Base-by-base conservation (phyloP, 2,329 filamentous ascomycete species). In the Aspergillus amoenus region DNA sequence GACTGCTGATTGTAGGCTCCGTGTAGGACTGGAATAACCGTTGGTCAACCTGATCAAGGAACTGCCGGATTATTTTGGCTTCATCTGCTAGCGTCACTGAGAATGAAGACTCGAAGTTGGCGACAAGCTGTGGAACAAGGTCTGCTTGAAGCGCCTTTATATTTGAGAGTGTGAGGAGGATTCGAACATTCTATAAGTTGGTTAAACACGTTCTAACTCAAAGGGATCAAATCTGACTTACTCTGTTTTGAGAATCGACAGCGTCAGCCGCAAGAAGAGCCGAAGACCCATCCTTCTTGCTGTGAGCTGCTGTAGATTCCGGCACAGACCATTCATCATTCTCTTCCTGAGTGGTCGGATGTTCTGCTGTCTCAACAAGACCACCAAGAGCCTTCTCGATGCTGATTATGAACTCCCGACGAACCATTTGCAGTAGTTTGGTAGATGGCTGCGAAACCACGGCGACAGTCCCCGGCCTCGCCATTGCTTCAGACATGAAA, bases 291-390 rank as follows among this genome's bases (percentile, higher is more conserved):
- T 76, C 73, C 27, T 66, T 58, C 4, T 64, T 68, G 39, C 68
- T 68, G 24, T 65, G 66, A 44, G 66, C 49, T 52, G 64, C 63
- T 34, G 67, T 64, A 15, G 73, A 69, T 5, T 68, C 68, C 61
- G 84, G 79, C 34, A 82, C 73, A 55, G 82, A 80, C 68, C 80
- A 79, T 56, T 82, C 79, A 56, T 80, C 79, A 8, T 79, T 78
- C 21, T 78, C 77, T 45, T 88, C 86, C 1, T 84, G 78, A 64
- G 85, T 86, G 64, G 87, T 84, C 13, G 87, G 83, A 56, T 86
- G 86, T 75, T 97, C 92, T 3, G 94, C 93, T 73, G 96, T 97
- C 75, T 97, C 94, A 1, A 99, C 92, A 86, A 99, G 93, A 21
- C 93, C 94, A 66, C 91, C 95, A 39, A 99, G 78, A 6, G 91